These are phyloP conservation scores for Apiospora rasikravindrae DNA, from an alignment of 2,329 filamentous ascomycete genomes.

Conservation along the genomic window DNA sequence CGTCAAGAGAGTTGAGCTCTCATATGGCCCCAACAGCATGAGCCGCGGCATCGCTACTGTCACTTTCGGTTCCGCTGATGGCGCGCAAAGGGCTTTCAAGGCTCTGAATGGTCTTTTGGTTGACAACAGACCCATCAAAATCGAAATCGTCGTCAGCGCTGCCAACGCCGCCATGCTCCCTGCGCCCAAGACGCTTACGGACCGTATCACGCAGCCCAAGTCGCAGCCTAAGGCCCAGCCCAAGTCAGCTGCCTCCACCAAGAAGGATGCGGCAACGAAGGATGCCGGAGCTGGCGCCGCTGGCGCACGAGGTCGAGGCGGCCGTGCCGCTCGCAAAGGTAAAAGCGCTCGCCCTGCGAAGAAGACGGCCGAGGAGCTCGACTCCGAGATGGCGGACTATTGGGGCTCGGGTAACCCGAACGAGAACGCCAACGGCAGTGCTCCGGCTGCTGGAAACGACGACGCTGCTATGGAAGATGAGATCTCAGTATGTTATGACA, in stretches of 20 bases:
- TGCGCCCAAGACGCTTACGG: conserved; percentile 73
- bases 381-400: conserved; percentile 98
- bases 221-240: conserved; percentile 76
- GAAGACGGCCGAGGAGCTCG: conserved; percentile 95
- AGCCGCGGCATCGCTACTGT: conserved; percentile 94
- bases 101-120: conserved; percentile 88
- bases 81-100: conserved; percentile 82
- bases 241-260: conserved; percentile 80
- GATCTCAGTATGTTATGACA: conserved; percentile 47
- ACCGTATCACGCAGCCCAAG: conserved; percentile 80
- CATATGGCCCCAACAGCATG: conserved; percentile 89
- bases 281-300: conserved; percentile 47
- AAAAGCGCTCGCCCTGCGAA: conserved; percentile 71
- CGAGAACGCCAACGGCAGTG: conserved; percentile 53
- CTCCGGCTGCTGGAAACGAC: conserved; percentile 52
- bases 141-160: conserved; percentile 88
- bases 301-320: conserved; percentile 52
- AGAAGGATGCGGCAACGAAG: conserved; percentile 60
- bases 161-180: conserved; percentile 72
- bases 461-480: conserved; percentile 72
- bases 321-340: conserved; percentile 52
- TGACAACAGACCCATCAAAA: conserved; percentile 90
- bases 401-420: conserved; percentile 62
- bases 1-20: conserved; percentile 89
- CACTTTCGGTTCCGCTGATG: conserved; percentile 79